Evolutionary conservation across 2,329 filamentous ascomycete species (phyloP).

Genomic region (Thielaviopsis populi): DNA sequence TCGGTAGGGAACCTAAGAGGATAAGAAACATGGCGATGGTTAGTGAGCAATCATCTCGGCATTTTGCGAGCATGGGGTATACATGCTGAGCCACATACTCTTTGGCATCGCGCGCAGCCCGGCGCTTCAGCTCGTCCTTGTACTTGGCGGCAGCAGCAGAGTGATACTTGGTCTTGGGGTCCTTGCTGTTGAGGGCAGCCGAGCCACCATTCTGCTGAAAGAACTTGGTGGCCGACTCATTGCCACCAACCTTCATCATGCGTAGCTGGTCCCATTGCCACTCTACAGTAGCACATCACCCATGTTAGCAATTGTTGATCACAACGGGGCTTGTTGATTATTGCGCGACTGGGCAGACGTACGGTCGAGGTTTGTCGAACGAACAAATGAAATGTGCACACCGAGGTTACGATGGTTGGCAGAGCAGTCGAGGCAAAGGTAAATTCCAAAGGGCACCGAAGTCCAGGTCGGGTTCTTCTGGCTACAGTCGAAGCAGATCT

Average conservation of each 20-base stretch:
- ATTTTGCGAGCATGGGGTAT: not conserved
- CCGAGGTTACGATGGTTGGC: slow-evolving; percentile 94
- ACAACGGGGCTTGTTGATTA: not conserved
- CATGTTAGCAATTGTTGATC: not conserved
- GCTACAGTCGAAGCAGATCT: slow-evolving; percentile 97
- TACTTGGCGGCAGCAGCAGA: slow-evolving; percentile 90
- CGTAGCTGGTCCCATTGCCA: slow-evolving; percentile 99
- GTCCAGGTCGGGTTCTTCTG: slow-evolving; percentile 98
- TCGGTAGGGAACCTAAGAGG: slow-evolving; percentile 58
- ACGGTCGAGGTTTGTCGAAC: slow-evolving; percentile 97
- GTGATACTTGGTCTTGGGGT: slow-evolving; percentile 91
- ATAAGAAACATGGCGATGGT: not conserved
- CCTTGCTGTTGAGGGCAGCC: slow-evolving; percentile 88
- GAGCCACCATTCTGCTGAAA: slow-evolving; percentile 94
- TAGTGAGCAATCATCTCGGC: not conserved
- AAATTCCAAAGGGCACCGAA: slow-evolving; percentile 92
- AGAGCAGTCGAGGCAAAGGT: slow-evolving; percentile 94
- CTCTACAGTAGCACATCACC: slow-evolving; percentile 32
- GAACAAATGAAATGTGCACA: slow-evolving; percentile 97
- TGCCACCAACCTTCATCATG: slow-evolving; percentile 95
- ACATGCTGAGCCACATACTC: slow-evolving; percentile 48
- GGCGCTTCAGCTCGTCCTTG: slow-evolving; percentile 86
- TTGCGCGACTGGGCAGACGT: slow-evolving; percentile 31
- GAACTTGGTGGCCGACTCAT: slow-evolving; percentile 95
- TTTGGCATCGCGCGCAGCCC: slow-evolving; percentile 67